phyloP scores from a whole-genome alignment of 805 yeast genomes.

The Peterozyma xylosa region DNA sequence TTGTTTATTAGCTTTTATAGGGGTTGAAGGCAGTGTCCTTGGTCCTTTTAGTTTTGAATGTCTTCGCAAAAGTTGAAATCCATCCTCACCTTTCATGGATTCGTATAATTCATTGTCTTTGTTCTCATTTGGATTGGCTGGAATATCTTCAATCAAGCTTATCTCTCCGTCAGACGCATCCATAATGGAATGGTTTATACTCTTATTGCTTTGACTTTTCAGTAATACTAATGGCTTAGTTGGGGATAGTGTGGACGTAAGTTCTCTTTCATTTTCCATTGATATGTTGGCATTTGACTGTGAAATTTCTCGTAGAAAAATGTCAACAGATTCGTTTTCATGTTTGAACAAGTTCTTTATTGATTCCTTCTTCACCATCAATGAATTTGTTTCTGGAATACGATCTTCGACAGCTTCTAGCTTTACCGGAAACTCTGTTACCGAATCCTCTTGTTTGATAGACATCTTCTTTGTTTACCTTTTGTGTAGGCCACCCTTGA shows the following conservation, averaged over 20 bases:
- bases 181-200: no score
- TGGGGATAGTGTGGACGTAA: conserved; percentile 9
- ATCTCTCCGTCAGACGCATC: no score
- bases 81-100: no score
- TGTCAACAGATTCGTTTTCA: conserved; percentile 30
- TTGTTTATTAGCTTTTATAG: conserved; percentile 12
- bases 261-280: background rate
- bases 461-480: conserved; percentile 1
- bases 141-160: no score
- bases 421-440: background rate
- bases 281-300: background rate
- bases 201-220: no score
- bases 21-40: conserved; percentile 16
- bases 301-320: conserved; percentile 23
- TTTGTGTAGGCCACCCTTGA: background rate
- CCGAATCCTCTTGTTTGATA: conserved; percentile 5
- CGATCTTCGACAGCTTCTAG: background rate
- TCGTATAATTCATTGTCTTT: no score
- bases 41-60: conserved; percentile 22
- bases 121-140: no score
- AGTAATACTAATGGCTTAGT: conserved; percentile 17
- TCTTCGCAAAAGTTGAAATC: conserved; percentile 11
- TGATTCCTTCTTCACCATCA: background rate
- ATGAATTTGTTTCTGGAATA: background rate
- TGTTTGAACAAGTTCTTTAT: conserved; percentile 14